Conservation (phyloP, 1,284 basidiomycete genomes). For the Paramarasmius palmivorus region DNA sequence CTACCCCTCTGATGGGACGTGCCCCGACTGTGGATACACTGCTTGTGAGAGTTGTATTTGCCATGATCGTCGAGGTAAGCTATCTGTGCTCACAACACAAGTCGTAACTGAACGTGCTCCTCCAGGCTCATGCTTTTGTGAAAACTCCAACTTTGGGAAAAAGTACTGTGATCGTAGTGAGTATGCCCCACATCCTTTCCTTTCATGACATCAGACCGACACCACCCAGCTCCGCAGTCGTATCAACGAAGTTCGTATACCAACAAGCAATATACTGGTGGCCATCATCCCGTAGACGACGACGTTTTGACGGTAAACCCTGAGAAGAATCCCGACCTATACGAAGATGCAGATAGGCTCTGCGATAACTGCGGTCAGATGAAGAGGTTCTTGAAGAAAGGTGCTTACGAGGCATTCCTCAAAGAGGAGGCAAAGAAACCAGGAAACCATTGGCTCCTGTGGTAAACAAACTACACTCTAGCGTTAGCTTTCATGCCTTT, state of each 20-base stretch:
- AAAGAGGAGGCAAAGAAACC: background rate
- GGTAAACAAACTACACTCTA: background rate
- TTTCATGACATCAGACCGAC: no score
- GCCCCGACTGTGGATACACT: conserved; percentile 36
- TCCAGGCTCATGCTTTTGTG: conserved; percentile 39
- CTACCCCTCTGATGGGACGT: conserved; percentile 22
- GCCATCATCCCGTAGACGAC: no score
- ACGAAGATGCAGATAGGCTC: no score
- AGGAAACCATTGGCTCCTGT: background rate
- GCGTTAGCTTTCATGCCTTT: background rate
- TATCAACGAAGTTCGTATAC: no score
- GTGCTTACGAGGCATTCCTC: no score
- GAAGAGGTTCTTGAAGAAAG: no score
- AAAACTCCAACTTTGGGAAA: conserved; percentile 34
- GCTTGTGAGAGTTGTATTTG: conserved; percentile 35
- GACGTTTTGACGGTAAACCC: no score
- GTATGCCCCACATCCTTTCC: background rate
- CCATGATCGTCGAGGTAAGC: conserved; percentile 28
- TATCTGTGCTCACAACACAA: no score
- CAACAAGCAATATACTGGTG: no score
- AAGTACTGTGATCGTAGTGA: conserved; percentile 32
- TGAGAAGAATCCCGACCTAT: no score
- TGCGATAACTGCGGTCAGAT: no score
- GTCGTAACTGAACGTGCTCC: background rate
- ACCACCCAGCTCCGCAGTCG: no score